Percentiles rank a stretch among this genome's conserved stretches.
These are phyloP conservation scores for Metschnikowia arizonensis DNA, from an alignment of 805 yeast genomes.

Conservation along the genomic window DNA sequence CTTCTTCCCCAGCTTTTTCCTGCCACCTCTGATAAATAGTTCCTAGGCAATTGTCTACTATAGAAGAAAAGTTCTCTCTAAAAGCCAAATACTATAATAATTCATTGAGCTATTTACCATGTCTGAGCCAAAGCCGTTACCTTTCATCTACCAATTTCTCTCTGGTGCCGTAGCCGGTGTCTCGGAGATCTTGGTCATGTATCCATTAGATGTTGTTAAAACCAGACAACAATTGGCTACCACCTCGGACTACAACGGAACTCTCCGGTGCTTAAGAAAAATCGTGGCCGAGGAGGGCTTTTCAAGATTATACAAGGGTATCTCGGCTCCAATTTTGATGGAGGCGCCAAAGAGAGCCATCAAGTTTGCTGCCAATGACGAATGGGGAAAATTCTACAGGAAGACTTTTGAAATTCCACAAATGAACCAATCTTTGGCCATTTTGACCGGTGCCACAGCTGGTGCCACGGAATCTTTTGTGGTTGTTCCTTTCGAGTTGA, in stretches of 20 bases:
- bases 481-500: slow-evolving; percentile 95
- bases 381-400: slow-evolving; percentile 85
- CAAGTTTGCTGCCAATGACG: slow-evolving; percentile 96
- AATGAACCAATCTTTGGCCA: slow-evolving; percentile 78
- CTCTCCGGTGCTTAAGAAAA: slow-evolving; percentile 77
- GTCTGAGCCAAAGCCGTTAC: slow-evolving; percentile 45
- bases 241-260: slow-evolving; percentile 71
- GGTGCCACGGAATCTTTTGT: slow-evolving; percentile 97
- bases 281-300: slow-evolving; percentile 85
- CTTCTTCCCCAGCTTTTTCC: slow-evolving; percentile 4
- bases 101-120: slow-evolving; percentile 8
- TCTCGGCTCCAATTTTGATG: slow-evolving; percentile 94
- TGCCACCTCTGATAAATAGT: not conserved
- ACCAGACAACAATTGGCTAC: slow-evolving; percentile 82
- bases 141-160: slow-evolving; percentile 85
- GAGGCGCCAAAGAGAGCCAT: slow-evolving; percentile 99
- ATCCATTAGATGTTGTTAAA: slow-evolving; percentile 95
- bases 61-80: not conserved
- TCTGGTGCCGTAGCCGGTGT: slow-evolving; percentile 96
- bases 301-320: slow-evolving; percentile 83
- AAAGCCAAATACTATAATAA: not conserved
- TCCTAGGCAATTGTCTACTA: not conserved
- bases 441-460: slow-evolving; percentile 95
- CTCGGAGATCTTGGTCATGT: slow-evolving; percentile 91
- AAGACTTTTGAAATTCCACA: slow-evolving; percentile 60